A percentile compares a stretch with the other conserved stretches of the same genome.
Conservation (phyloP, 2,329 filamentous ascomycete genomes). For the Berkeleyomyces rouxiae region DNA sequence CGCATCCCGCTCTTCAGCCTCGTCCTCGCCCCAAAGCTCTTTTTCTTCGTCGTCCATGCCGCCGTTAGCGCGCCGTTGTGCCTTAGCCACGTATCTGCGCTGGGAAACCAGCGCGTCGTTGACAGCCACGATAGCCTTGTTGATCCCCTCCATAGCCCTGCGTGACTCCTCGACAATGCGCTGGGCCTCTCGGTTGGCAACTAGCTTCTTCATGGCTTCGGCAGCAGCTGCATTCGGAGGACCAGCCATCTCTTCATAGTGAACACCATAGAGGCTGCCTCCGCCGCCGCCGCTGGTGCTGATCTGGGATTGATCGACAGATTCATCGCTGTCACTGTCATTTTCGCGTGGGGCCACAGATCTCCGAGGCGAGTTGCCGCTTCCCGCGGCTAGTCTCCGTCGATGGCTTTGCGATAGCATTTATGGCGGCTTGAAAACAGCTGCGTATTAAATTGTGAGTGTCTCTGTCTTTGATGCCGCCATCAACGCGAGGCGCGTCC, state of each 20-base stretch:
- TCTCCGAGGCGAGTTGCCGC: neutral
- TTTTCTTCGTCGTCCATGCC: neutral
- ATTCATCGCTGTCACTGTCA: neutral
- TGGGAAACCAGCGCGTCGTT: constrained; percentile 10
- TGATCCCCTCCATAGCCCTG: constrained; percentile 3
- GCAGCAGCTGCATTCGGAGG: neutral
- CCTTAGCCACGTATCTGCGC: constrained; percentile 2
- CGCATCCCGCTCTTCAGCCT: neutral
- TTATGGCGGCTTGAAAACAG: neutral
- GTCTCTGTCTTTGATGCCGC: neutral
- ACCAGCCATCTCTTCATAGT: constrained; percentile 1
- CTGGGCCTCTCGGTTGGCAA: neutral
- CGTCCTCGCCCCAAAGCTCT: constrained; percentile 1
- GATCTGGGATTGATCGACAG: neutral
- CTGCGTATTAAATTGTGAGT: neutral
- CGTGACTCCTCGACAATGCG: constrained; percentile 3
- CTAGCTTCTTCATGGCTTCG: neutral
- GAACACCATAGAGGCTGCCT: neutral
- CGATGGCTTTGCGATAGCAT: neutral
- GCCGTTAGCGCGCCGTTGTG: neutral
- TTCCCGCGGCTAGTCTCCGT: neutral
- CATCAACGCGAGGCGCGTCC: neutral
- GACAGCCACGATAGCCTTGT: constrained; percentile 5
- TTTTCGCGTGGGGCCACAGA: neutral
- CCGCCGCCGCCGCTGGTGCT: neutral